phyloP scores from a whole-genome alignment of 2,329 filamentous ascomycete species.

The Diaporthe amygdali region DNA sequence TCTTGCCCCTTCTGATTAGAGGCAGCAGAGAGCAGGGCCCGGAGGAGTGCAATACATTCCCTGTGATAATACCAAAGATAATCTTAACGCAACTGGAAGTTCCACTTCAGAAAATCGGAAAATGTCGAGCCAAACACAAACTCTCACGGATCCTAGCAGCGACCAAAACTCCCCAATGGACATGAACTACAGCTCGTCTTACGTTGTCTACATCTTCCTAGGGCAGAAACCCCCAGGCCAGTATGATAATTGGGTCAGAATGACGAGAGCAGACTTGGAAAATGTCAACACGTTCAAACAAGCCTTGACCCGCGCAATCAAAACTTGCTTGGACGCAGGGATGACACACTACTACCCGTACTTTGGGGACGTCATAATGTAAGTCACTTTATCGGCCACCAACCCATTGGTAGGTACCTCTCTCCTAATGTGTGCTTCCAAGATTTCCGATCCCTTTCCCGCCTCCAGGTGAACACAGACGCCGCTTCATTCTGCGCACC shows the following conservation, averaged over 20 bases:
- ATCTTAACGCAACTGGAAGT: neutral
- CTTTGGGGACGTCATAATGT: constrained; percentile 4
- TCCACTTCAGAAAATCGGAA: neutral
- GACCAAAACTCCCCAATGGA: neutral
- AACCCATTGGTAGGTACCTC: too few species aligned
- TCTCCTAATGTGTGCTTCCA: neutral
- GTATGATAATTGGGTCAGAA: neutral
- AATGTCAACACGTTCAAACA: neutral
- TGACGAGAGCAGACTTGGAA: neutral
- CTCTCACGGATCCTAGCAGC: neutral
- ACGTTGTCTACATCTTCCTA: neutral
- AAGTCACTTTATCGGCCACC: too few species aligned
- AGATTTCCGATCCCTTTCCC: neutral
- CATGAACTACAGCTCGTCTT: neutral
- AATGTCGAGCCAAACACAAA: neutral
- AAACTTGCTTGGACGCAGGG: neutral
- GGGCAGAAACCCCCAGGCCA: neutral
- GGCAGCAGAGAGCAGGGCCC: too few species aligned
- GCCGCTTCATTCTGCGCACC: neutral
- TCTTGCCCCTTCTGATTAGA: too few species aligned
- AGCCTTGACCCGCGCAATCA: neutral
- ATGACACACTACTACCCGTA: constrained; percentile 4
- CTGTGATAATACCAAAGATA: too few species aligned
- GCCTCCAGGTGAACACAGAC: neutral
- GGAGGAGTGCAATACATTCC: too few species aligned